Base-by-base conservation (phyloP, 768 basidiomycete genomes). In the Strobilomyces confusus region DNA sequence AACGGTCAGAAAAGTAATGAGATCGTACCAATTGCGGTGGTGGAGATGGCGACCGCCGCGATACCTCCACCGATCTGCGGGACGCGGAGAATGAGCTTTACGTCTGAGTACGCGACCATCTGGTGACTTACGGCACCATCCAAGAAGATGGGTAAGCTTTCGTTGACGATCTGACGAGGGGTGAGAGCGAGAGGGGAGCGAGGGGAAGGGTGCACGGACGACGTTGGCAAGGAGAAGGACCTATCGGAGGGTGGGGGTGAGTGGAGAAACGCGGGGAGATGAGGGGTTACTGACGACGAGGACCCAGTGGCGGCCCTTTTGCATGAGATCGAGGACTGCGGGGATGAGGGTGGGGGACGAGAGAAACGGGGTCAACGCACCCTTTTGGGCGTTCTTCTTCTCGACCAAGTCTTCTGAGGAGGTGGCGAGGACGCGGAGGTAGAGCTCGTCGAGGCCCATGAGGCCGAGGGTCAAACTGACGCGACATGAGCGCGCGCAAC, bases 391-490 rank as follows among this genome's bases (percentile, higher is more conserved):
- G 55, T 92, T 89, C 37, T 64, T 58, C 60, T 81, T 79, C 69
- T 95, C 89, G 20, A 61, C 75, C 6, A 72, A 57, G 64, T 92
- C 78, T n/a, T 89, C 88, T 0, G 92, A 93, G 9, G 90, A 89
- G 2, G 83, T 79, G 0, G 91, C 77, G 38, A 97, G 76, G 4
- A 95, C 94, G 17, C 92, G 83, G 6, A 97, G 79, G 61, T 95
- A 91, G 15, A 97, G 80, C 55, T 93, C 90, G 58, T 97, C 93
- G 17, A 95, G 78, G 1, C 94, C 94, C 94, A 95, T 95, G 25
- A 97, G 75, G 1, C 92, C 94, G 26, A 97, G 82, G 0, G 94
- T 97, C 49, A 97, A 73, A 3, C 92, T 93, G 59, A 19, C 13
- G 2, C 32, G 15, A 9, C 9, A 23, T 65, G 12, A 41, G 49